phyloP scores from a whole-genome alignment of 768 basidiomycete genomes.

The Amanita pallidorosea region DNA sequence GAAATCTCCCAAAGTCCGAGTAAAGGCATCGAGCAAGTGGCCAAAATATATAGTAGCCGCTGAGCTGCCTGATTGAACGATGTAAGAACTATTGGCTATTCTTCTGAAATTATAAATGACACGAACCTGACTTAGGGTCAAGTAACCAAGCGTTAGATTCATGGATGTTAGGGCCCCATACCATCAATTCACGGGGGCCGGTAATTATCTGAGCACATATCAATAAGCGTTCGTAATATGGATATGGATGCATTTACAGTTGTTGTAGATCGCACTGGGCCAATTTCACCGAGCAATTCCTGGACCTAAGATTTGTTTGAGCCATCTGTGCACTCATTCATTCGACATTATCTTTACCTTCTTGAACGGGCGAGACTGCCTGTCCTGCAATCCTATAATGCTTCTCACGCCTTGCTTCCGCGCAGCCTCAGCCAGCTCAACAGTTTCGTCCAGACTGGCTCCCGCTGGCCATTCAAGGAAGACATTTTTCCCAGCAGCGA shows the following conservation, averaged over 20 bases:
- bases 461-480: constrained; percentile 33
- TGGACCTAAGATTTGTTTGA: background rate
- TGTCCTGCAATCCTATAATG: constrained; percentile 25
- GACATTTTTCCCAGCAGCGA: constrained; percentile 26
- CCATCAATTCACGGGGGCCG: background rate
- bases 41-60: background rate
- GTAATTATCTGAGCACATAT: background rate
- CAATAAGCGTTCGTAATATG: background rate
- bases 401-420: constrained; percentile 17
- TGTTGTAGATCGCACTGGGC: background rate
- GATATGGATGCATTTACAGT: background rate
- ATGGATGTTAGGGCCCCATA: background rate
- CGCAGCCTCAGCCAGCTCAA: constrained; percentile 21
- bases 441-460: constrained; percentile 17
- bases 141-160: background rate
- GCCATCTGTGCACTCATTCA: no score
- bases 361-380: constrained; percentile 14
- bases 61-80: background rate
- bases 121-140: background rate
- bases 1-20: background rate
- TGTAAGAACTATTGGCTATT: background rate
- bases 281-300: background rate
- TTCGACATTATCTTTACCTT: constrained; percentile 15
- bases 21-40: background rate
- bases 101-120: background rate